Conservation (phyloP, 202 grass and related monocot species). For the Carex sylvatica region DNA sequence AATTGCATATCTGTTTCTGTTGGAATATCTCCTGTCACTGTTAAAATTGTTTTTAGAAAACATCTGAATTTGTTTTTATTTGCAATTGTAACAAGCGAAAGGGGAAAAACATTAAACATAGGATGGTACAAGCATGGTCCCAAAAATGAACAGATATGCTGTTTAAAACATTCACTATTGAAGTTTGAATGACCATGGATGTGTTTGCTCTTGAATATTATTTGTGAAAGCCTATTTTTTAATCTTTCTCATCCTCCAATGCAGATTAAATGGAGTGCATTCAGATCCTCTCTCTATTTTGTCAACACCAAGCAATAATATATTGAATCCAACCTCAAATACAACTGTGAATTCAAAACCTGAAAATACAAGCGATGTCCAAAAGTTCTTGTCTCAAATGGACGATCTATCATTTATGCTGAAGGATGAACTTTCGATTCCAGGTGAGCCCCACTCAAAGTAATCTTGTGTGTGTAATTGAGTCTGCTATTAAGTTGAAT, state of each 20-base stretch:
- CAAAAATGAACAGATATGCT: background rate
- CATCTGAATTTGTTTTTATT: background rate
- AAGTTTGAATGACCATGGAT: background rate
- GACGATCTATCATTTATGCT: constrained; percentile 86
- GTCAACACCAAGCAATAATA: constrained; percentile 24
- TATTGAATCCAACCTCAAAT: constrained; percentile 32
- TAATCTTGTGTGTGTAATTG: background rate
- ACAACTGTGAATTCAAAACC: constrained; percentile 18
- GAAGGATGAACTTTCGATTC: constrained; percentile 72
- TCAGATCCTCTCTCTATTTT: constrained; percentile 41
- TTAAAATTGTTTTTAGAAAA: background rate
- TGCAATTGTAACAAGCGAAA: background rate
- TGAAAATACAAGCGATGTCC: constrained; percentile 37
- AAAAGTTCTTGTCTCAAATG: constrained; percentile 61
- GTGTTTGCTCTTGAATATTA: background rate
- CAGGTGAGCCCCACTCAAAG: constrained; percentile 38
- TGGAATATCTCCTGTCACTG: background rate
- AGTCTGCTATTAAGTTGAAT: constrained; percentile 15
- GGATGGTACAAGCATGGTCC: background rate
- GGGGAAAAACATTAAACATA: background rate
- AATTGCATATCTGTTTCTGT: background rate
- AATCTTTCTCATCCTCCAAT: constrained; percentile 11
- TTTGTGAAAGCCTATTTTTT: constrained; percentile 5
- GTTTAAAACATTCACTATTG: background rate
- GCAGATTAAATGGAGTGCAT: constrained; percentile 41